Base-by-base conservation (phyloP, 306 rosid species). In the Fragaria vesca region DNA sequence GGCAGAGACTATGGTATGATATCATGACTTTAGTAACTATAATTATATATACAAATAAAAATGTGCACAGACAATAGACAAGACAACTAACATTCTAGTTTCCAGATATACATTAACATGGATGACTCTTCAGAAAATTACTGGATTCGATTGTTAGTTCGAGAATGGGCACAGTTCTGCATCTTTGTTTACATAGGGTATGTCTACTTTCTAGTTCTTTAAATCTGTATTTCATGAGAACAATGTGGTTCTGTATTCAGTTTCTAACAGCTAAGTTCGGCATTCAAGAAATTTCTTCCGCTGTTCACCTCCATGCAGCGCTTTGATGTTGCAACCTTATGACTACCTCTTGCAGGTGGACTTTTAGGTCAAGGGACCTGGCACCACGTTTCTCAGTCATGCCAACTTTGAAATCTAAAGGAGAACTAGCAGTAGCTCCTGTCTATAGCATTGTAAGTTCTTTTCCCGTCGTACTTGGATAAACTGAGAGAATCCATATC, bases 171-270 rank as follows among this genome's bases (percentile, higher is more conserved):
- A 36, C 94, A 93, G 21, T 86, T 93, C 80, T 93, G 96, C 88
- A 96, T 93, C 76, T 90, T 93, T 88, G 66, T 83, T 68, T 96
- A 93, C 87, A 96, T 96, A 13, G 99, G 98, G 99, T 96, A 90
- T 71, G 91, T 62, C 15, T 68, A 43, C 80, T 36, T 51, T 57
- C 34, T 75, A 69, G 36, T 71, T 54, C 69, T 21, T 54, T 20
- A 8, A 48, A 32, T 70, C 21, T 52, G 50, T 21, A 16, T 69
- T 77, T 51, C 6, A 60, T 34, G 50, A 46, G 36, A 71, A 76
- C 66, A 55, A 24, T 16, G 45, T 42, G 32, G 24, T 45, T 62
- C 26, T 62, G 46, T 74, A 8, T 18, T 17, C 40, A 73, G 5
- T 15, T 12, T 21, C 42, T 26, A 43, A 24, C 18, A 21, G 18